These are phyloP conservation scores for Heliosperma pusillum DNA, from an alignment of 148 eudicot genomes.

Conservation along the genomic window DNA sequence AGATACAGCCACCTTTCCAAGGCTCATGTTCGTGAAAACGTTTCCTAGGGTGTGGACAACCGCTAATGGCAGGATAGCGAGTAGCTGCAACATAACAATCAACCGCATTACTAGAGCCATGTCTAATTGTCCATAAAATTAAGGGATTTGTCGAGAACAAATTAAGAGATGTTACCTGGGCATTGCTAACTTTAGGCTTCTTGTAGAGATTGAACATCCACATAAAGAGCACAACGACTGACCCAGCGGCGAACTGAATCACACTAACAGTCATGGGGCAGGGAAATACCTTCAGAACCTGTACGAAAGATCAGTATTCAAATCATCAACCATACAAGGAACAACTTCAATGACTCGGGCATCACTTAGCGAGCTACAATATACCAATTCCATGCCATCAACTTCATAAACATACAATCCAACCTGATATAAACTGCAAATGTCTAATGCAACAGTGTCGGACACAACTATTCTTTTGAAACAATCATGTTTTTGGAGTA, in stretches of 20 bases:
- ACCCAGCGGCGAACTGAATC: constrained; percentile 80
- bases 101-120: not conserved
- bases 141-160: not conserved
- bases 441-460: not conserved
- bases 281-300: constrained; percentile 82
- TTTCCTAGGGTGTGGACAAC: constrained; percentile 78
- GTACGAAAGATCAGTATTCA: constrained; percentile 17
- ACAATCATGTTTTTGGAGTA: not conserved
- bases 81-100: constrained; percentile 54
- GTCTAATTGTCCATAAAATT: not conserved
- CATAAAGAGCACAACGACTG: constrained; percentile 65
- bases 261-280: constrained; percentile 70
- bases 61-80: constrained; percentile 74
- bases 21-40: constrained; percentile 92
- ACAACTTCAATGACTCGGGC: not conserved
- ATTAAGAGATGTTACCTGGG: constrained; percentile 49
- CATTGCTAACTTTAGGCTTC: constrained; percentile 68
- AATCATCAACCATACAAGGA: constrained; percentile 1
- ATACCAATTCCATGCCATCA: not conserved
- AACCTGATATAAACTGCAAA: no score
- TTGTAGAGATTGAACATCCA: constrained; percentile 75
- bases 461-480: not conserved
- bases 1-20: constrained; percentile 91
- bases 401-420: no score
- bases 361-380: no score